These are phyloP conservation scores for Kazachstania africana DNA, from an alignment of 805 yeast species.

Conservation along the genomic window DNA sequence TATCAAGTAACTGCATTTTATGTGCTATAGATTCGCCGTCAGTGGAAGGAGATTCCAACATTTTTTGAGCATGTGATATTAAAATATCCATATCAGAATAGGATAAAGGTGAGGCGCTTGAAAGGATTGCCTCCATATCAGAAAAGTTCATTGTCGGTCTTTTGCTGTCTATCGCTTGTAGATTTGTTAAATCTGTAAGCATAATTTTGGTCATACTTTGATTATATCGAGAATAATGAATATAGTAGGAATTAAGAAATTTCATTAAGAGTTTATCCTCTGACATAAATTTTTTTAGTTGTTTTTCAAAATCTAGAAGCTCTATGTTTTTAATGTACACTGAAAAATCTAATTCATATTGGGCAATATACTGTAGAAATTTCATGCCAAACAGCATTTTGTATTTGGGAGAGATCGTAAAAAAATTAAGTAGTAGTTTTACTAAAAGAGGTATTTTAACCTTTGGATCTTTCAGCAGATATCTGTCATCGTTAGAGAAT, in stretches of 20 bases:
- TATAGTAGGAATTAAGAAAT: conserved; percentile 9
- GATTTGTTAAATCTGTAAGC: conserved; percentile 7
- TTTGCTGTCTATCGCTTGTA: too few relatives aligned
- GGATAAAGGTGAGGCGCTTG: too few relatives aligned
- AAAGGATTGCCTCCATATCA: too few relatives aligned
- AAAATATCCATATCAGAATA: too few relatives aligned
- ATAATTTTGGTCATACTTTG: conserved; percentile 11
- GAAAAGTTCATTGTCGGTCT: too few relatives aligned
- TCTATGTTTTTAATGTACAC: conserved; percentile 16
- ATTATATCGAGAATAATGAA: conserved; percentile 10
- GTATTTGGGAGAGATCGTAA: conserved; percentile 9
- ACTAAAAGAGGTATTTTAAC: conserved; percentile 13
- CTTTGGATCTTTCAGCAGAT: conserved; percentile 10
- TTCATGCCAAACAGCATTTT: conserved; percentile 21
- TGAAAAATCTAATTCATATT: conserved; percentile 13
- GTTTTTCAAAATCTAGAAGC: conserved; percentile 8
- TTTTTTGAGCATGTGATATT: too few relatives aligned
- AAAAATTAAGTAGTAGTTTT: conserved; percentile 20
- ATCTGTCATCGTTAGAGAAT: conserved; percentile 19
- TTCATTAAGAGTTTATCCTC: neutral
- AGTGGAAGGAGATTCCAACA: too few relatives aligned
- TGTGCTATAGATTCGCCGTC: too few relatives aligned
- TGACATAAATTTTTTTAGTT: conserved; percentile 4
- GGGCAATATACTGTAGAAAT: conserved; percentile 20
- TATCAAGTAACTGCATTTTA: too few relatives aligned